Conservation (phyloP, 176 grass and related monocot species). For the Triticum timopheevii region DNA sequence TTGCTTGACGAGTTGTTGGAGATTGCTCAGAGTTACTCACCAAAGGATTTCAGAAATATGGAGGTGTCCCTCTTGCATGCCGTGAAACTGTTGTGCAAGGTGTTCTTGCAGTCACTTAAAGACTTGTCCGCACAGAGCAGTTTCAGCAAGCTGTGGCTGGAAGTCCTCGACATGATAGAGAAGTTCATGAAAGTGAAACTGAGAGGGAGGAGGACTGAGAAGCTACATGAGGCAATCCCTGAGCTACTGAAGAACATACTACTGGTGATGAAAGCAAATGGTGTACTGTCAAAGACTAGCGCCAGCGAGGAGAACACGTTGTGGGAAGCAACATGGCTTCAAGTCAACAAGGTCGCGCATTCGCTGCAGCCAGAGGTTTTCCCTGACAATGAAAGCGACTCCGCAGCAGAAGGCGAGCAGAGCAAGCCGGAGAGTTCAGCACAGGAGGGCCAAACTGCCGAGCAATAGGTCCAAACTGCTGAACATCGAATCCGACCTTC, state of each 20-base stretch:
- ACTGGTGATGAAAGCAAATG: constrained; percentile 85
- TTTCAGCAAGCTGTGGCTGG: constrained; percentile 82
- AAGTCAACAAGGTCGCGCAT: constrained; percentile 68
- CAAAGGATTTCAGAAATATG: constrained; percentile 95
- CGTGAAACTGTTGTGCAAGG: constrained; percentile 78
- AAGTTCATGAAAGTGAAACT: constrained; percentile 80
- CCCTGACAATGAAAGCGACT: constrained; percentile 43
- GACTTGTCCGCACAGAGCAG: constrained; percentile 56
- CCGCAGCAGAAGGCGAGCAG: constrained; percentile 20
- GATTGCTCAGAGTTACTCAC: constrained; percentile 70
- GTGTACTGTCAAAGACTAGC: constrained; percentile 50
- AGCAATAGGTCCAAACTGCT: constrained; percentile 22
- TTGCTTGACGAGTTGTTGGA: constrained; percentile 89
- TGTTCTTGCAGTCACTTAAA: constrained; percentile 83
- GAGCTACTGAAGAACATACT: constrained; percentile 93
- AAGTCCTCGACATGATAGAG: constrained; percentile 80
- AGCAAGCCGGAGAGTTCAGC: constrained; percentile 28
- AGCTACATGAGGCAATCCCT: constrained; percentile 89
- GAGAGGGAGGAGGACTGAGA: constrained; percentile 83
- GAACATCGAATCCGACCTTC: not conserved
- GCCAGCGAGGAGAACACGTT: constrained; percentile 51
- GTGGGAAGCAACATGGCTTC: constrained; percentile 82
- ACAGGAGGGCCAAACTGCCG: constrained; percentile 15
- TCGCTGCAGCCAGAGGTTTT: constrained; percentile 70
- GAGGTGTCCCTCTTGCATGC: constrained; percentile 84